Evolutionary conservation across 2,329 filamentous ascomycete species (phyloP), one percentile per base, ranked within the genome.

Genomic region (Aspergillus pseudoterreus): DNA sequence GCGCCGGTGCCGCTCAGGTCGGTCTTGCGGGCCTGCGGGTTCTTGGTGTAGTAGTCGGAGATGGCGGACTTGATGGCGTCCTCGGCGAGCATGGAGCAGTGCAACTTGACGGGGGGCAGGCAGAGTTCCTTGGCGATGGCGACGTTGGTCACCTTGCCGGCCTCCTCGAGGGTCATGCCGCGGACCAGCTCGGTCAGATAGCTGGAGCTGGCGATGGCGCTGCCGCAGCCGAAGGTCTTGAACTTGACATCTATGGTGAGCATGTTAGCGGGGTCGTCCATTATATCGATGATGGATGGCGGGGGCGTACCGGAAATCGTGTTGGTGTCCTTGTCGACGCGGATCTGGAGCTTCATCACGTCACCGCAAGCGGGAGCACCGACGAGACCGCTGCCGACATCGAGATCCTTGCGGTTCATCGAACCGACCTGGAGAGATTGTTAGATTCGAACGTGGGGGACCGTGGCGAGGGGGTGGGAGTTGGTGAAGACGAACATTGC

Each of bases 61-160:
- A 95, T 94, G 61, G 90, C 90, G 35, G 88, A 90, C 75, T 94
- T 94, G 81, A 95, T 95, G 57, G 90, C 90, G 68, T 95, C 90
- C 72, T 95, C 90, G 12, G 90, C 90, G 60, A 95, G 81, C 88
- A 95, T 94, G 46, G 88, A 92, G 80, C 90, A 95, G 74, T 95
- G 90, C 44, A 94, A 75, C 78, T 95, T 95, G 46, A 95, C 90
- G 55, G 90, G 90, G 33, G 90, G 90, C 86, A 53, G 88, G 88
- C 90, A 94, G 51, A 96, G 79, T 76, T 99, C 95, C 79, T 95
- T 95, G 35, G 94, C 94, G 69, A 99, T 99, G 75, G 99, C 92
- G 3, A 92, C 96, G 76, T 99, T 99, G 78, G 90, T 87, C 64
- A 99, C 89, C 76, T 88, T 87, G 49, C 86, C 85, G 32, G 95